A percentile compares a stretch with the other conserved stretches of the same genome.
Conservation (phyloP, 495 filamentous ascomycete species). For the Aspergillus cavernicola region DNA sequence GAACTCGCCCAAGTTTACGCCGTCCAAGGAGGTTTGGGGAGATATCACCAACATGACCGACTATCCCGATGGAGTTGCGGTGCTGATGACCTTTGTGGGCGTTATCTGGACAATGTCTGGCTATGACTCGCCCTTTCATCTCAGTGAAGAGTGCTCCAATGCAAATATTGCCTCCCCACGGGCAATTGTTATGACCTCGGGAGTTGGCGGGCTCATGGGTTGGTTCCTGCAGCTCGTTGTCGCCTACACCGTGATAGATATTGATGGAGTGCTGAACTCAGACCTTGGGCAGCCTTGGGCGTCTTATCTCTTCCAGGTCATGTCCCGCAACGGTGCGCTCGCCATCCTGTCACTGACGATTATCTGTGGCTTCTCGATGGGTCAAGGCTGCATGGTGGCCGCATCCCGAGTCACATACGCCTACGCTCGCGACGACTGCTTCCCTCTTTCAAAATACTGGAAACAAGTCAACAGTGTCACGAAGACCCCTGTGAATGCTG, state of each 20-base stretch:
- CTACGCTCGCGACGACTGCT: constrained; percentile 76
- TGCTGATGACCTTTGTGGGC: constrained; percentile 72
- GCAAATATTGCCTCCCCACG: constrained; percentile 70
- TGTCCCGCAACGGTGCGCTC: constrained; percentile 63
- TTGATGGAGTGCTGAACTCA: constrained; percentile 56
- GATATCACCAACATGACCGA: constrained; percentile 65
- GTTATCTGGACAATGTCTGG: constrained; percentile 65
- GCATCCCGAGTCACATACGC: constrained; percentile 76
- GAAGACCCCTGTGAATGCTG: constrained; percentile 72
- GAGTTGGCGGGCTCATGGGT: constrained; percentile 63
- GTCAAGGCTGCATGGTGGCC: constrained; percentile 79
- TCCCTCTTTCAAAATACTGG: constrained; percentile 61
- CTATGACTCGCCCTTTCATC: constrained; percentile 73
- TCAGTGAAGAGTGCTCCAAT: constrained; percentile 76
- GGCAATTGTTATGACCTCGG: constrained; percentile 72
- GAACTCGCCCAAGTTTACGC: constrained; percentile 59
- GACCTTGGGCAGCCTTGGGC: constrained; percentile 74
- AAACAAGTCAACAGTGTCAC: constrained; percentile 65
- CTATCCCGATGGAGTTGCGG: constrained; percentile 65
- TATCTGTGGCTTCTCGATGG: constrained; percentile 75
- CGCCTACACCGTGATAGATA: constrained; percentile 74
- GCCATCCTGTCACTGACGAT: constrained; percentile 68
- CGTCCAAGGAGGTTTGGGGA: constrained; percentile 64
- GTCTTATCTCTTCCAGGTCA: constrained; percentile 66
- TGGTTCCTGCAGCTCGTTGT: constrained; percentile 77